These are phyloP conservation scores for Lodderomyces orthopsilosis DNA, from an alignment of 1,139 yeast genomes.

Conservation along the genomic window DNA sequence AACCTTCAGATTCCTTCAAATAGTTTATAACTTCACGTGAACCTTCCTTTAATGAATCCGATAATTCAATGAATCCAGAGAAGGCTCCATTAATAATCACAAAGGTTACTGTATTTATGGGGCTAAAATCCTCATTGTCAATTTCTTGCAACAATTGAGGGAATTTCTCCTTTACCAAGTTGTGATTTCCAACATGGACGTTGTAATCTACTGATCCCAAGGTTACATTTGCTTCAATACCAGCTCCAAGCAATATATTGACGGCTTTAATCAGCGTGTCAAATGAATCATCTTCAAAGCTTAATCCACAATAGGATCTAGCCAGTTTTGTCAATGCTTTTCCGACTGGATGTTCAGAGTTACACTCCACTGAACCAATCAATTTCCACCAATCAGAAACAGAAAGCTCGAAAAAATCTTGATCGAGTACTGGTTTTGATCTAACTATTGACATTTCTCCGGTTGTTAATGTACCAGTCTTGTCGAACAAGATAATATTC, in stretches of 20 bases:
- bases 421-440: slow-evolving; percentile 5
- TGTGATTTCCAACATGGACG: slow-evolving; percentile 58
- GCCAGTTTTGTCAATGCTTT: slow-evolving; percentile 53
- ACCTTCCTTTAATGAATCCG: slow-evolving; percentile 69
- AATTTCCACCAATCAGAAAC: slow-evolving; percentile 52
- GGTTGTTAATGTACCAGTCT: slow-evolving; percentile 91
- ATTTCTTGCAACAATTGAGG: slow-evolving; percentile 7
- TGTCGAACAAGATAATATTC: slow-evolving; percentile 78
- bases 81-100: slow-evolving; percentile 53
- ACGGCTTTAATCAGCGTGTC: slow-evolving; percentile 35
- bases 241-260: slow-evolving; percentile 65
- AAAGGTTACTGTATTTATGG: slow-evolving; percentile 35
- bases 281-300: slow-evolving; percentile 35
- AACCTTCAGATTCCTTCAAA: slow-evolving; percentile 48
- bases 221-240: slow-evolving; percentile 53
- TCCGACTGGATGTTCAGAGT: slow-evolving; percentile 89
- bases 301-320: slow-evolving; percentile 22
- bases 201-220: slow-evolving; percentile 19
- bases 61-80: slow-evolving; percentile 63
- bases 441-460: slow-evolving; percentile 69
- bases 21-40: slow-evolving; percentile 59
- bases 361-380: slow-evolving; percentile 60
- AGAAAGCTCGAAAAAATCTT: slow-evolving; percentile 9
- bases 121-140: slow-evolving; percentile 9
- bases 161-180: slow-evolving; percentile 35